phyloP scores from a whole-genome alignment of 352 stramenopile species.

The Phytophthora agathidicida region DNA sequence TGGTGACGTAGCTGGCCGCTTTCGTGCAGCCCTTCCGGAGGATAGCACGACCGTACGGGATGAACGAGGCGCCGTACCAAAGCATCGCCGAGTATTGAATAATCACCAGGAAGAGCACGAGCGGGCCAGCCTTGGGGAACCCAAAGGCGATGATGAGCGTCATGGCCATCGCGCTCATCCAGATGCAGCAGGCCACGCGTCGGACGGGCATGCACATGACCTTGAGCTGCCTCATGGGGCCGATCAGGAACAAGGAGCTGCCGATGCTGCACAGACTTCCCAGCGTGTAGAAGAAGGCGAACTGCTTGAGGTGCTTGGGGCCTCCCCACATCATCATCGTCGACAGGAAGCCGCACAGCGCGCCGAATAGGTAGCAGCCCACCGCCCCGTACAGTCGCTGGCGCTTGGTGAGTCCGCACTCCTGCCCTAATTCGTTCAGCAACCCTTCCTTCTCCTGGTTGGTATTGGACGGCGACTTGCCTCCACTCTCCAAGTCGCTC shows the following conservation, averaged over 20 bases:
- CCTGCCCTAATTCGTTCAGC: conserved; percentile 66
- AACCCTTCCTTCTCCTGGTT: conserved; percentile 79
- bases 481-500: conserved; percentile 48
- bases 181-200: conserved; percentile 79
- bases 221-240: conserved; percentile 68
- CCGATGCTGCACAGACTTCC: conserved; percentile 83
- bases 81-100: conserved; percentile 85
- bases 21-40: conserved; percentile 77
- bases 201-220: conserved; percentile 89
- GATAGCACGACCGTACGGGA: conserved; percentile 80
- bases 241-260: conserved; percentile 81
- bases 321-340: conserved; percentile 85
- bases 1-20: conserved; percentile 51
- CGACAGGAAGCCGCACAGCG: conserved; percentile 76
- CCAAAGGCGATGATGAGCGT: conserved; percentile 81
- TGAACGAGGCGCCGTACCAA: conserved; percentile 84
- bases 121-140: conserved; percentile 65
- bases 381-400: conserved; percentile 79
- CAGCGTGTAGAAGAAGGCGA: conserved; percentile 88
- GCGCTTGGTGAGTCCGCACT: conserved; percentile 82
- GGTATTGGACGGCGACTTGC: conserved; percentile 30
- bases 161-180: conserved; percentile 73
- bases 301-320: conserved; percentile 82
- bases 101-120: conserved; percentile 79
- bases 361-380: conserved; percentile 74